Conservation (phyloP, 371 early-diverging fungal species). For the Mucor lusitanicus region DNA sequence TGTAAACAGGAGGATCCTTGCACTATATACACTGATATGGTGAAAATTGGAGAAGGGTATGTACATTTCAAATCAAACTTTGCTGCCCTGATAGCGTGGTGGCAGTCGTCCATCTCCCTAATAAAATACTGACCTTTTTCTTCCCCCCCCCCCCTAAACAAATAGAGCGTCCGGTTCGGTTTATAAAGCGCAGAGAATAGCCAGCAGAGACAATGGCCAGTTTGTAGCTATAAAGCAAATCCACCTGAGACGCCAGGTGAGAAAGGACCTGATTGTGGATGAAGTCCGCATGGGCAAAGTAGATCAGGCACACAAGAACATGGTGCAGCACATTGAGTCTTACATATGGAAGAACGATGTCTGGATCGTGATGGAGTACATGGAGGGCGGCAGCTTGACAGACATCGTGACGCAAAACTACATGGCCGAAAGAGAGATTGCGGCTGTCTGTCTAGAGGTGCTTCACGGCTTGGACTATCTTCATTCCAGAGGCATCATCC, state of each 20-base stretch:
- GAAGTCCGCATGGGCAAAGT: constrained; percentile 90
- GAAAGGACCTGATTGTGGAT: constrained; percentile 88
- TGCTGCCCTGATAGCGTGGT: not conserved
- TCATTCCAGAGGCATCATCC: constrained; percentile 86
- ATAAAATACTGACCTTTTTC: not conserved
- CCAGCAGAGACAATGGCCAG: constrained; percentile 44
- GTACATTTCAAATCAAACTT: not conserved
- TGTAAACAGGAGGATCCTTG: constrained; percentile 89
- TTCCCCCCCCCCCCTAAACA: not conserved
- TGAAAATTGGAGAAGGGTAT: constrained; percentile 76
- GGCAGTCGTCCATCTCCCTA: not conserved
- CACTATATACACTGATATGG: constrained; percentile 48
- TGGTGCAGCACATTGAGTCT: constrained; percentile 83
- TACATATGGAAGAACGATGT: constrained; percentile 76
- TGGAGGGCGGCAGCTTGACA: constrained; percentile 90
- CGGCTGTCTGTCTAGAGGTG: constrained; percentile 76
- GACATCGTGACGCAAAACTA: constrained; percentile 77
- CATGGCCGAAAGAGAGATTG: constrained; percentile 88
- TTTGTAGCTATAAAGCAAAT: constrained; percentile 88
- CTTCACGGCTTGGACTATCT: constrained; percentile 55
- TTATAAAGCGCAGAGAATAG: constrained; percentile 68
- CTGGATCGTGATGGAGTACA: constrained; percentile 91
- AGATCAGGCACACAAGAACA: constrained; percentile 71
- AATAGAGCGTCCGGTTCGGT: constrained; percentile 56
- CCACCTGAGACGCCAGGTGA: constrained; percentile 82